Evolutionary conservation across 768 basidiomycete species (phyloP), one percentile per base, ranked within the genome.

Genomic region (Naganishia kalamii): DNA sequence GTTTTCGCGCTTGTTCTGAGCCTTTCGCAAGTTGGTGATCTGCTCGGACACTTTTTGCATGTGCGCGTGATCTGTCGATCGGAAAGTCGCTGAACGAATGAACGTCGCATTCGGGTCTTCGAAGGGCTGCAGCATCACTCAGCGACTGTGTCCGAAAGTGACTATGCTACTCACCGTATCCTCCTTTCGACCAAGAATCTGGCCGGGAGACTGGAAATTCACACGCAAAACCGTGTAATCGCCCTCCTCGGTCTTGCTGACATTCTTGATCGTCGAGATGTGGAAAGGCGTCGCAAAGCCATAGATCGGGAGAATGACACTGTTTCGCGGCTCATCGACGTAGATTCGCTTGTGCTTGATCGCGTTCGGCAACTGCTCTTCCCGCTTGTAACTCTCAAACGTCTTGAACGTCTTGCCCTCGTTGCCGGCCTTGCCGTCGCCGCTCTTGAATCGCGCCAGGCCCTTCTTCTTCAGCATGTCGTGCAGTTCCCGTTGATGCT

Each of bases 161-260:
- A 44, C 15, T 27, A 8, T 23, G 29, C 13, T 29, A 71, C 82
- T 71, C 67, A 92, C 92, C 67, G 92, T 97, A 69, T 98, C 96
- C 76, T 99, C 96, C 80, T 99, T 98, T 81, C 94, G 97, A 29
- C 96, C 94, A 0, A 92, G 88, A 27, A 97, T 85, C 74, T 97
- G 92, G 52, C 96, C 96, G 12, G 96, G 96, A 0, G 94, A 96
- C 77, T 97, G 92, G 81, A 98, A 97, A 79, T 98, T 98, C 78
- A 99, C 92, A 1, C 96, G 86, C 61, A 99, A 83, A 72, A 90
- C 91, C 0, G 92, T 93, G 75, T 87, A 89, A 57, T 98, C 92
- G 5, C 89, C 90, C 78, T 98, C 96, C 68, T 99, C 94, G 69
- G 85, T 96, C 81, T 98, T 98, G 81, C 89, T 92, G 32, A 88